Evolutionary conservation across 495 filamentous ascomycete genomes (phyloP).

Genomic region (Hypoxylon intermedium): DNA sequence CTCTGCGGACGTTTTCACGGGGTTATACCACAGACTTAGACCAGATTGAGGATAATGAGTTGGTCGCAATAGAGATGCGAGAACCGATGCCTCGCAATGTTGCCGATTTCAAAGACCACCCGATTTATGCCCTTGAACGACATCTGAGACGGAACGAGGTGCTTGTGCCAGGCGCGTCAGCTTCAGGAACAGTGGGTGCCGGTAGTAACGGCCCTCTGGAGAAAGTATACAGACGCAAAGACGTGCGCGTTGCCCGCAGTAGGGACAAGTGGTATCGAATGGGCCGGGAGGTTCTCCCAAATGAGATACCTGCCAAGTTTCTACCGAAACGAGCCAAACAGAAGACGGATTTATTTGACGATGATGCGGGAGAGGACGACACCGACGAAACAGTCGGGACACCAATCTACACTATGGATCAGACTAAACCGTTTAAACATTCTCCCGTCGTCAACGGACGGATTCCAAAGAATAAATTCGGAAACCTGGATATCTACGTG

Average conservation of each 20-base stretch:
- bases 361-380: slow-evolving; percentile 46
- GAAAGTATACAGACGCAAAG: slow-evolving; percentile 77
- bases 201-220: slow-evolving; percentile 62
- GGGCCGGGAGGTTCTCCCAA: slow-evolving; percentile 75
- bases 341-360: slow-evolving; percentile 42
- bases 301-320: slow-evolving; percentile 79
- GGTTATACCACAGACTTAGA: slow-evolving; percentile 69
- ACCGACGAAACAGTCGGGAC: slow-evolving; percentile 54
- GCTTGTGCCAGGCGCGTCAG: slow-evolving; percentile 68
- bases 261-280: slow-evolving; percentile 87
- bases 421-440: slow-evolving; percentile 77
- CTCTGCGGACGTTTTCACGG: slow-evolving; percentile 66
- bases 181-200: slow-evolving; percentile 77
- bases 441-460: slow-evolving; percentile 76
- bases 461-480: slow-evolving; percentile 85
- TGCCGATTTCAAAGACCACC: slow-evolving; percentile 92
- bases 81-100: slow-evolving; percentile 93
- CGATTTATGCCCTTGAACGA: slow-evolving; percentile 84
- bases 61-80: slow-evolving; percentile 69
- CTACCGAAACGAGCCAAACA: slow-evolving; percentile 52
- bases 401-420: slow-evolving; percentile 73
- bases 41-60: slow-evolving; percentile 79
- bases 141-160: slow-evolving; percentile 87
- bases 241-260: slow-evolving; percentile 77
- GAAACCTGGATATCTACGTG: slow-evolving; percentile 90